These are phyloP conservation scores for Pulicaria dysenterica DNA, from an alignment of 129 eudicot genomes.

Conservation along the genomic window DNA sequence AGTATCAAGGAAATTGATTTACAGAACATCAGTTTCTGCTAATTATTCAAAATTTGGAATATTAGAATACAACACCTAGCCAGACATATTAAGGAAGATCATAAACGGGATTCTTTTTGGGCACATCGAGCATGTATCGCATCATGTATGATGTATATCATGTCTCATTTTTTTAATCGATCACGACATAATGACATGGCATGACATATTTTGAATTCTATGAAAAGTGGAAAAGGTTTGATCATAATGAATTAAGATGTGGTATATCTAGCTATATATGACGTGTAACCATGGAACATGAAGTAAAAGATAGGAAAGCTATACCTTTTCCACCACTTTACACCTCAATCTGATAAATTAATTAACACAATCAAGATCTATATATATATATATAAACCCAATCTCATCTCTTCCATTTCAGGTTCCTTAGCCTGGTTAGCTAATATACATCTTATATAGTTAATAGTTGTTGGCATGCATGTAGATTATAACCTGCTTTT, in stretches of 20 bases:
- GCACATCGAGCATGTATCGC: conserved; percentile 7
- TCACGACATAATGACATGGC: background rate
- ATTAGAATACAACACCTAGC: background rate
- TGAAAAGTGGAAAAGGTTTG: background rate
- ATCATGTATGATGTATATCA: conserved; percentile 4
- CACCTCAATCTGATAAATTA: background rate
- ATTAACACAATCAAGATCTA: too few species aligned
- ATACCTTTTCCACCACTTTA: background rate
- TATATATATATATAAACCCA: background rate
- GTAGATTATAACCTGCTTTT: conserved; percentile 11
- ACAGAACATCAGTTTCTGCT: background rate
- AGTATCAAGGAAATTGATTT: background rate
- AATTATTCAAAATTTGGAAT: background rate
- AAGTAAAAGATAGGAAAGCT: background rate
- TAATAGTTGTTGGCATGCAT: background rate
- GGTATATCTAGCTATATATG: background rate
- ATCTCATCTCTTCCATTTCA: background rate
- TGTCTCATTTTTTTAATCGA: background rate
- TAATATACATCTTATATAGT: background rate
- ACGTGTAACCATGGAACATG: background rate
- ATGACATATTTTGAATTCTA: conserved; percentile 13
- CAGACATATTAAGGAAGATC: background rate
- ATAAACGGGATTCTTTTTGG: background rate
- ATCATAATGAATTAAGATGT: background rate
- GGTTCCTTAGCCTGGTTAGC: conserved; percentile 14